phyloP scores from a whole-genome alignment of 1,284 basidiomycete species.

The Ustilago tritici region DNA sequence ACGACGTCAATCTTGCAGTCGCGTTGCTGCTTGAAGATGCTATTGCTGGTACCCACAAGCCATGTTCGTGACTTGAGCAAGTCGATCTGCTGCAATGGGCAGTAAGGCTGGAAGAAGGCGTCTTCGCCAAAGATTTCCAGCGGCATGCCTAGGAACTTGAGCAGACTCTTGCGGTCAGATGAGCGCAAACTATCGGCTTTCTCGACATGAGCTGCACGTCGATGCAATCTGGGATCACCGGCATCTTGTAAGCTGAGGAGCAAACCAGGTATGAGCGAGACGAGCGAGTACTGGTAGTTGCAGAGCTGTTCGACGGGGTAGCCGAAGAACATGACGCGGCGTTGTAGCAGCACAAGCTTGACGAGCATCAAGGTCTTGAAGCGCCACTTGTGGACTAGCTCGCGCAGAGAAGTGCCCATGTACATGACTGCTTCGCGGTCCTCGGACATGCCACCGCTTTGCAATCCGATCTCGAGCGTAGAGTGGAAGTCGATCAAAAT shows the following conservation, averaged over 20 bases:
- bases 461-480: slow-evolving; percentile 65
- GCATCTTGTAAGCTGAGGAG: slow-evolving; percentile 89
- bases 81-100: slow-evolving; percentile 95
- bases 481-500: slow-evolving; percentile 69
- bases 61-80: slow-evolving; percentile 83
- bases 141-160: slow-evolving; percentile 90
- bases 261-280: slow-evolving; percentile 74
- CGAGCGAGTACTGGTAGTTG: slow-evolving; percentile 95
- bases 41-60: slow-evolving; percentile 90
- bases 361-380: slow-evolving; percentile 92
- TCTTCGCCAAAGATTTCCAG: slow-evolving; percentile 77
- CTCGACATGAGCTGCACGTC: slow-evolving; percentile 20
- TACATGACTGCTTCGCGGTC: slow-evolving; percentile 73
- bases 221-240: slow-evolving; percentile 85
- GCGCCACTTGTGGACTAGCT: slow-evolving; percentile 92
- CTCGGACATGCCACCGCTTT: slow-evolving; percentile 48
- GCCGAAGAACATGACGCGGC: slow-evolving; percentile 88
- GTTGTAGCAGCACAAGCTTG: slow-evolving; percentile 90
- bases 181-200: slow-evolving; percentile 78
- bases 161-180: slow-evolving; percentile 89
- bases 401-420: slow-evolving; percentile 91
- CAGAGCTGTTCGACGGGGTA: slow-evolving; percentile 96
- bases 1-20: slow-evolving; percentile 85
- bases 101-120: slow-evolving; percentile 96
- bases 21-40: slow-evolving; percentile 92